These are phyloP conservation scores for Pseudonitzschia pungens DNA, from an alignment of 108 stramenopile species.

Conservation along the genomic window DNA sequence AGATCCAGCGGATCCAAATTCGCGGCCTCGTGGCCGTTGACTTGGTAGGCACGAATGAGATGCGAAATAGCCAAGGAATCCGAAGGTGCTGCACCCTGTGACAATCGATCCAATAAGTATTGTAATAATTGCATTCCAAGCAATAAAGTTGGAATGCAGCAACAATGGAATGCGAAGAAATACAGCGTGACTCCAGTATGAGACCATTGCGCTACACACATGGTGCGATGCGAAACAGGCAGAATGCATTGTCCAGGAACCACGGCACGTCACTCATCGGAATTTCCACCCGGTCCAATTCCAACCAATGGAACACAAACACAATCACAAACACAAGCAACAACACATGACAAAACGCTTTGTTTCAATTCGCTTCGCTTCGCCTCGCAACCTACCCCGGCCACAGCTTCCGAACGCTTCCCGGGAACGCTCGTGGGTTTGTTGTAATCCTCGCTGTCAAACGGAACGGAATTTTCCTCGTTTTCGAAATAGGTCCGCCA, in stretches of 20 bases:
- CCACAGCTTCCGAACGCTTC: constrained; percentile 28
- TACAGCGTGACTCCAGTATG: no score
- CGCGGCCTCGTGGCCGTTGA: constrained; percentile 94
- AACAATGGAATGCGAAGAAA: no score
- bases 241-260: not conserved
- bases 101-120: not conserved
- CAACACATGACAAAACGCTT: not conserved
- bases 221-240: no score
- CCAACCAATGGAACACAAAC: not conserved
- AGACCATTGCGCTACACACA: no score
- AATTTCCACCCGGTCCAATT: not conserved
- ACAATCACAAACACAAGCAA: not conserved
- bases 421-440: constrained; percentile 43
- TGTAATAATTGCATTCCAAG: no score
- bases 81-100: constrained; percentile 65
- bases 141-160: not conserved
- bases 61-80: constrained; percentile 90
- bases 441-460: constrained; percentile 39
- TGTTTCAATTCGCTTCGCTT: no score
- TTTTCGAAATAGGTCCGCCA: constrained; percentile 70
- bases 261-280: not conserved
- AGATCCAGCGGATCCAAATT: constrained; percentile 94
- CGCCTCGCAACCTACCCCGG: constrained; percentile 38
- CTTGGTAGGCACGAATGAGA: constrained; percentile 97
- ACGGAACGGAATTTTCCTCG: constrained; percentile 43